Base-by-base conservation (phyloP, 495 filamentous ascomycete genomes). In the Xylaria curta region DNA sequence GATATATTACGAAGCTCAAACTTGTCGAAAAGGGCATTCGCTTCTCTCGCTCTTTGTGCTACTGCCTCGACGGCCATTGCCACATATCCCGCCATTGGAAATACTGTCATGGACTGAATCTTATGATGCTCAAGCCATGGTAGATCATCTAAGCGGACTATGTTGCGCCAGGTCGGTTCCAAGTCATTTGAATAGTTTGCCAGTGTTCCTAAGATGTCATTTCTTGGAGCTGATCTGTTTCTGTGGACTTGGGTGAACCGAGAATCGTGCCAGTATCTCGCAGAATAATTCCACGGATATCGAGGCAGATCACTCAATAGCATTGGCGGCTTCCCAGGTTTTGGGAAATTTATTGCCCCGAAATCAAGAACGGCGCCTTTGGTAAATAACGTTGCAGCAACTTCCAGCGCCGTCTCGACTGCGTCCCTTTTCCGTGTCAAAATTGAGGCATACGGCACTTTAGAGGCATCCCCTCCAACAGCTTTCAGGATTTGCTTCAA, bases 81-180 rank as follows among this genome's bases (percentile, higher is more conserved):
- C 36, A 89, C 73, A 68, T 87, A 91, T 0, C 84, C 87, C 8
- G 89, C 85, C 67, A 86, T 87, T n/a, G 91, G 91, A 70, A 90
- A 90, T 0, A 93, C 80, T 1, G 78, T 82, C 60, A 83, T 64
- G 1, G 78, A 81, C 58, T 86, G 84, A 51, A 88, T 76, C 66
- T 74, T 80, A 76, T 90, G 88, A 51, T 89, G 86, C 15, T 77
- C 65, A 1, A 90, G 62, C 88, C 87, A 91, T 0, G 87, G 85
- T 0, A 84, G 72, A 61, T 90, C 87, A 15, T 81, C 76, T 0
- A 84, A 40, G 19, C 82, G 79, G 36, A 91, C 66, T 42, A 86
- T 79, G 62, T 89, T 86, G 26, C 84, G 76, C 89, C 89, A 91
- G 2, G 79, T 79, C 4, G 84, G 79, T 61, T 88, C 83, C 6